These are phyloP conservation scores for Coemansia sp. DNA, from an alignment of 192 early-diverging fungal genomes.

Conservation along the genomic window DNA sequence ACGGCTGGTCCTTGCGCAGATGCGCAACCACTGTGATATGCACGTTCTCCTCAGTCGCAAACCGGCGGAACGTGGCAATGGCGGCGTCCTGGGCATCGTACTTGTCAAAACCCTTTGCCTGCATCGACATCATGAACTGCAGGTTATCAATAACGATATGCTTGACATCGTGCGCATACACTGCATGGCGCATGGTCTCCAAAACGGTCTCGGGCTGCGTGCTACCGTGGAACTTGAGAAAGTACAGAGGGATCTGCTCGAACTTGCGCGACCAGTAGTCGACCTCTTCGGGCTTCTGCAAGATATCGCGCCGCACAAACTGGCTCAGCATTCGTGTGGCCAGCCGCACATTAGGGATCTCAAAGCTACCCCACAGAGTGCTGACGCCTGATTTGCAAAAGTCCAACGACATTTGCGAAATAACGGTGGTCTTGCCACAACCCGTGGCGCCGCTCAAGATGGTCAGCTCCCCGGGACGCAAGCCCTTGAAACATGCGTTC, in stretches of 20 bases:
- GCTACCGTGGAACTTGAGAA: constrained; percentile 74
- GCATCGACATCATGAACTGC: constrained; percentile 74
- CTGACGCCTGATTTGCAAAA: constrained; percentile 67
- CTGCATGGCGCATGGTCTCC: constrained; percentile 66
- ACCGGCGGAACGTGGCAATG: constrained; percentile 60
- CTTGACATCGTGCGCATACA: constrained; percentile 68
- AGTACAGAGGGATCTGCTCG: constrained; percentile 70
- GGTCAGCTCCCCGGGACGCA: constrained; percentile 69
- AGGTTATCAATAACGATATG: constrained; percentile 74
- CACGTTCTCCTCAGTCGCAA: constrained; percentile 68
- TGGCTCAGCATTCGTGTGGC: constrained; percentile 70
- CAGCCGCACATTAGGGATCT: constrained; percentile 69
- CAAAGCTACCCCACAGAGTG: constrained; percentile 77
- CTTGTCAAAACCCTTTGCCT: constrained; percentile 61
- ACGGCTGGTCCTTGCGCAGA: constrained; percentile 61
- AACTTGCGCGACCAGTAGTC: constrained; percentile 63
- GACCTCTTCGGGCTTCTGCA: constrained; percentile 52
- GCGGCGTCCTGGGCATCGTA: constrained; percentile 72
- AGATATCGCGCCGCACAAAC: constrained; percentile 60
- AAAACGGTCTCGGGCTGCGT: constrained; percentile 65
- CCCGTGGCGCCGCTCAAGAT: constrained; percentile 71
- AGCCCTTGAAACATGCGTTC: constrained; percentile 65
- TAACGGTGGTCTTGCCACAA: constrained; percentile 69
- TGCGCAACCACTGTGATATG: constrained; percentile 75
- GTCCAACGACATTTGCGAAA: constrained; percentile 70